These are phyloP conservation scores for Zygosaccharomyces sapae DNA, from an alignment of 1,139 yeast species.

Conservation along the genomic window DNA sequence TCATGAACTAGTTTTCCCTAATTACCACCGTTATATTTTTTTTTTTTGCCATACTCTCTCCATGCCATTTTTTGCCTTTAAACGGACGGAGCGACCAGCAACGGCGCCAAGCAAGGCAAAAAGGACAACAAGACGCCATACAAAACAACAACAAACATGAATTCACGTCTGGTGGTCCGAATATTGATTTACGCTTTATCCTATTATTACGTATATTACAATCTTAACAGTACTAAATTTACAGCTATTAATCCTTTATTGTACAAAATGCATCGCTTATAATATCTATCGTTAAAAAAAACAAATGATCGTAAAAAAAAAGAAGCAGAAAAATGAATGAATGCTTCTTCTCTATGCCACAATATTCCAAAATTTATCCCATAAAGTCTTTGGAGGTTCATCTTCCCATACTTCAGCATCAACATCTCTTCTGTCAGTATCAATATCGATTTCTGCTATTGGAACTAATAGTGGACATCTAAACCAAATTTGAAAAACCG, in stretches of 20 bases:
- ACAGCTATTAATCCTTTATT: not conserved
- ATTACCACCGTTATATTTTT: not conserved
- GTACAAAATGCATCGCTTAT: not conserved
- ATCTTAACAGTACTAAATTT: not conserved
- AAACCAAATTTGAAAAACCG: slow-evolving; percentile 48
- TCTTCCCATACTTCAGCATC: slow-evolving; percentile 54
- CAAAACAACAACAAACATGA: not conserved
- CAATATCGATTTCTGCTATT: slow-evolving; percentile 57
- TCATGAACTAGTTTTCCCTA: not conserved
- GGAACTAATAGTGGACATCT: slow-evolving; percentile 42
- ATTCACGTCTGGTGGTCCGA: not conserved
- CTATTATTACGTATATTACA: not conserved
- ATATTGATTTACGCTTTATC: not conserved
- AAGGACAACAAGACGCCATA: not conserved
- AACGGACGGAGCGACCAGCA: not conserved
- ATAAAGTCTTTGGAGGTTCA: slow-evolving; percentile 44
- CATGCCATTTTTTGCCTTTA: not conserved
- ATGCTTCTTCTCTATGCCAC: slow-evolving; percentile 18
- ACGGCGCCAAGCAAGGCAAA: not conserved
- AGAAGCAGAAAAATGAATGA: not conserved
- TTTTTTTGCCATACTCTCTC: not conserved
- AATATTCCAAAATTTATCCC: slow-evolving; percentile 44
- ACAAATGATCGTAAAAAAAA: not conserved
- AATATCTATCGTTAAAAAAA: not conserved
- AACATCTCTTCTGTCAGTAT: slow-evolving; percentile 54